These are phyloP conservation scores for Colletotrichum chlorophyti DNA, from an alignment of 2,329 filamentous ascomycete genomes.

Conservation along the genomic window DNA sequence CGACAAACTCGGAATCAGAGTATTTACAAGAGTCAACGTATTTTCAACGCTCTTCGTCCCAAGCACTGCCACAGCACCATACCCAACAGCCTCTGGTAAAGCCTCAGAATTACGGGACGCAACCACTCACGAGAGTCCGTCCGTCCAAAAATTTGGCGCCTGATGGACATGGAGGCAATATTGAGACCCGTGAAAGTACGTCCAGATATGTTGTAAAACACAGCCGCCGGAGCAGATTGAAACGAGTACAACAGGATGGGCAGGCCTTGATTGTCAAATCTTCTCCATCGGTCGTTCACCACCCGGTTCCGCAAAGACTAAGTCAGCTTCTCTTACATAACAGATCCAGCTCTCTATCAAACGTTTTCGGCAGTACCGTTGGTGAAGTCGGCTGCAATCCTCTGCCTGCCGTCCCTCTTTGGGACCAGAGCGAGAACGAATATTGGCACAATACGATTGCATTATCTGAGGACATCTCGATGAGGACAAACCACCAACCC, in stretches of 20 bases:
- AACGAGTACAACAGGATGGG: background rate
- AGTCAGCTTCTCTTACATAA: slow-evolving; percentile 5
- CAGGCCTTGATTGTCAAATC: slow-evolving; percentile 3
- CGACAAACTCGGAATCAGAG: background rate
- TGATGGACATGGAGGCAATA: background rate
- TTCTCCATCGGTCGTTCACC: slow-evolving; percentile 13
- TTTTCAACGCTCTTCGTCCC: background rate
- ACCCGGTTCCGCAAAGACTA: slow-evolving; percentile 24
- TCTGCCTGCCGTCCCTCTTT: background rate
- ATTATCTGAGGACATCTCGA: background rate
- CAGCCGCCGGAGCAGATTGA: background rate
- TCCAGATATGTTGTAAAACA: background rate
- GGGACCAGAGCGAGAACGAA: slow-evolving; percentile 1
- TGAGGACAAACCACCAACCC: background rate
- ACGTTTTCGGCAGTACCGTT: slow-evolving; percentile 4
- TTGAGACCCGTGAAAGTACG: background rate
- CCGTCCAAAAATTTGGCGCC: background rate
- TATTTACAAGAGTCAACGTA: background rate
- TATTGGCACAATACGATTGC: slow-evolving; percentile 6
- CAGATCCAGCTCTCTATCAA: background rate
- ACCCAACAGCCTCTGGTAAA: too few species aligned
- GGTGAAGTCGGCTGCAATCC: slow-evolving; percentile 2
- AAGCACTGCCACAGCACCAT: background rate
- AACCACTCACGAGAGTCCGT: too few species aligned
- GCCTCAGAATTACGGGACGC: background rate